Conservation (phyloP, 257 asterid species). For the Solanum sejunctum region DNA sequence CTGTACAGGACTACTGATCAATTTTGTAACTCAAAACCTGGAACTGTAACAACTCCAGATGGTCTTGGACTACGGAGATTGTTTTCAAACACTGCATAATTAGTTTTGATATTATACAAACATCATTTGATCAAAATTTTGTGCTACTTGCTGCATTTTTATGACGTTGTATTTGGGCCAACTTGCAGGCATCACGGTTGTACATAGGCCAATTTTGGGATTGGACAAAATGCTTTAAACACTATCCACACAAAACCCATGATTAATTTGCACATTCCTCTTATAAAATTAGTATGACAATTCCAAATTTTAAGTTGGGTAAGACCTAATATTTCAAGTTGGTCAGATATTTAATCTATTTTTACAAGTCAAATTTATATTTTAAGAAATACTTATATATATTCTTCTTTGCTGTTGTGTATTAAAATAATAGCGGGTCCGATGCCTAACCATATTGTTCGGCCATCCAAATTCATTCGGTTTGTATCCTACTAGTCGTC, state of each 20-base stretch:
- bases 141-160: neutral
- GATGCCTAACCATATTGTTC: neutral
- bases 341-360: neutral
- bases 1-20: neutral
- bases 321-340: neutral
- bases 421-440: neutral
- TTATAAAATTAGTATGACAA: no score
- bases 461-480: neutral
- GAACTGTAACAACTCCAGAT: neutral
- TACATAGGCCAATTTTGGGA: neutral
- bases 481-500: neutral
- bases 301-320: no score
- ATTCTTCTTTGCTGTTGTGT: neutral
- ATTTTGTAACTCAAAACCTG: neutral
- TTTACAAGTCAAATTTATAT: neutral
- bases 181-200: neutral
- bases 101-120: neutral
- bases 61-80: neutral
- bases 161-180: neutral
- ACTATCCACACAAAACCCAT: no score
- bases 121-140: neutral
- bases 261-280: neutral
- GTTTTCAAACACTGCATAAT: neutral
- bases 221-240: neutral
- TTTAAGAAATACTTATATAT: neutral